A percentile compares a stretch with the other conserved stretches of the same genome.
These are phyloP conservation scores for Xenoacremonium recifei DNA, from an alignment of 2,329 filamentous ascomycete genomes.

Conservation along the genomic window DNA sequence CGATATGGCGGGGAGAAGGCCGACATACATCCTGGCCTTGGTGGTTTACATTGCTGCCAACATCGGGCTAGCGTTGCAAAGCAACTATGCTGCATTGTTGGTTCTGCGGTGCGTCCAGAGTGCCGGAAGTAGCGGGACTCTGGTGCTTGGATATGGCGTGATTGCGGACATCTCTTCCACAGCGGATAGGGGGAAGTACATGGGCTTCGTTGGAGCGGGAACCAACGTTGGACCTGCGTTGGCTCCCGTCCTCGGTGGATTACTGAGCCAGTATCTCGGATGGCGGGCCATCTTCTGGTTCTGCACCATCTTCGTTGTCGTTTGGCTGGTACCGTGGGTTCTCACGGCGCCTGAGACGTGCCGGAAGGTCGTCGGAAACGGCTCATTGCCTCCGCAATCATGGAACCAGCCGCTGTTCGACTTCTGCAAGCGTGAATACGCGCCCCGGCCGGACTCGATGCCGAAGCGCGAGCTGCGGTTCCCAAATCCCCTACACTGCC, in stretches of 20 bases:
- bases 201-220: slow-evolving; percentile 63
- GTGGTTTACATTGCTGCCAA: slow-evolving; percentile 58
- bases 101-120: slow-evolving; percentile 63
- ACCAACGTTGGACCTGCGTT: slow-evolving; percentile 55
- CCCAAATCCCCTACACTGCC: slow-evolving; percentile 56
- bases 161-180: slow-evolving; percentile 70
- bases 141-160: slow-evolving; percentile 70
- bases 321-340: slow-evolving; percentile 53
- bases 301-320: slow-evolving; percentile 52
- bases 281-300: slow-evolving; percentile 74
- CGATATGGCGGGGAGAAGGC: slow-evolving; percentile 59
- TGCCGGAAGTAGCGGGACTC: slow-evolving; percentile 63
- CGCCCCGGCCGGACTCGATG: slow-evolving; percentile 32
- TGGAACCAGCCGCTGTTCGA: slow-evolving; percentile 60
- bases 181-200: slow-evolving; percentile 69
- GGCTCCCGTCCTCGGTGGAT: slow-evolving; percentile 62
- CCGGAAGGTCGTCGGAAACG: slow-evolving; percentile 60
- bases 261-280: slow-evolving; percentile 61
- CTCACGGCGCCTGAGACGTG: slow-evolving; percentile 60
- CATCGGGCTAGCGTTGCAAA: slow-evolving; percentile 57
- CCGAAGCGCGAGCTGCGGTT: slow-evolving; percentile 44
- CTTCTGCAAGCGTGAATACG: slow-evolving; percentile 38
- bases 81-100: slow-evolving; percentile 56
- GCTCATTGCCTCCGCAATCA: slow-evolving; percentile 55
- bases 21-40: slow-evolving; percentile 59